Percentiles rank a stretch among this genome's conserved stretches.
Conservation (phyloP, 371 early-diverging fungal genomes). For the Syncephalis fuscata region DNA sequence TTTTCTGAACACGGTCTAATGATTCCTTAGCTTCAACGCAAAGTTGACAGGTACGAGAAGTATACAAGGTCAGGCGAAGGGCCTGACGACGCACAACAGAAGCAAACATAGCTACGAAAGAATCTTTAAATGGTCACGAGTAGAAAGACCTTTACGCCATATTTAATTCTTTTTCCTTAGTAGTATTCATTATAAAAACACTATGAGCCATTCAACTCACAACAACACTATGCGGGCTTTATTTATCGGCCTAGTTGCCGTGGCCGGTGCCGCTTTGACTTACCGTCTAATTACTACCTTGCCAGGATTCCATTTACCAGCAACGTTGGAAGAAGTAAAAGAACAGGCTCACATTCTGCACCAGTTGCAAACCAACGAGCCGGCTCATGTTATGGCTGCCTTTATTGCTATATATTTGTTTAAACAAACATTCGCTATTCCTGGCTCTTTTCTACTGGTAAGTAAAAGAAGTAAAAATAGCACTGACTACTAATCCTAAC, state of each 20-base stretch:
- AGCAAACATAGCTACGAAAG: too few species aligned
- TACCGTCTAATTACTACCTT: background rate
- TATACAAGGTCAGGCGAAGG: conserved; percentile 19
- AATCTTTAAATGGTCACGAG: too few species aligned
- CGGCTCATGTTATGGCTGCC: background rate
- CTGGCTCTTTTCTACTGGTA: background rate
- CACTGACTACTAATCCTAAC: too few species aligned
- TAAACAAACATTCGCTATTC: background rate
- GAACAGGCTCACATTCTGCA: background rate
- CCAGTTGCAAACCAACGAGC: background rate
- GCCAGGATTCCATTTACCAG: background rate
- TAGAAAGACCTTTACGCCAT: too few species aligned
- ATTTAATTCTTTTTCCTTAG: too few species aligned
- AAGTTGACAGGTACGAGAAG: conserved; percentile 28
- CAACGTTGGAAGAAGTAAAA: background rate
- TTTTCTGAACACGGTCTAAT: conserved; percentile 21
- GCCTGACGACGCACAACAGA: too few species aligned
- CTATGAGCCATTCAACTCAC: too few species aligned
- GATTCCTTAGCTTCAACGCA: conserved; percentile 23
- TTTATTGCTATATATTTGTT: background rate
- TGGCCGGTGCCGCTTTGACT: too few species aligned
- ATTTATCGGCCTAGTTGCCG: too few species aligned
- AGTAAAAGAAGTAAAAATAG: too few species aligned
- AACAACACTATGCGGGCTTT: too few species aligned
- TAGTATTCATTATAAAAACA: too few species aligned